Conservation (phyloP, 2,329 filamentous ascomycete genomes). For the Didymella glomerata region DNA sequence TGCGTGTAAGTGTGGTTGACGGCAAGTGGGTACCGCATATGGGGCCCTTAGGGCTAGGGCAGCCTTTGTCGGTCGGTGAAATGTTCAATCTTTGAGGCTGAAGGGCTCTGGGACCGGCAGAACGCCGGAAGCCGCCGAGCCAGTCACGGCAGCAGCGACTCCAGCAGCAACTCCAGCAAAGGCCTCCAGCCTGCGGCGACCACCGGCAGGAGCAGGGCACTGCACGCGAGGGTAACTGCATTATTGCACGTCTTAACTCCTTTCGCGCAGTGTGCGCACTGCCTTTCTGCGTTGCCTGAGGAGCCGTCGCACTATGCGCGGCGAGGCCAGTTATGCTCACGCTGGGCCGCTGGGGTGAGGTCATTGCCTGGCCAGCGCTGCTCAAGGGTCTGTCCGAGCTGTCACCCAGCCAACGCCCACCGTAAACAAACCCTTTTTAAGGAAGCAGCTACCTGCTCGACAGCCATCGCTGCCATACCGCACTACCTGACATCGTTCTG, state of each 20-base stretch:
- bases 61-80: constrained; percentile 33
- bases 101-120: constrained; percentile 25
- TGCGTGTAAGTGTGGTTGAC: constrained; percentile 19
- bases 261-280: background rate
- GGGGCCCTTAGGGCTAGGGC: constrained; percentile 29
- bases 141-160: constrained; percentile 25
- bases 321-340: constrained; percentile 18
- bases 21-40: constrained; percentile 24
- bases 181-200: background rate
- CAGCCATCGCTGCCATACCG: constrained; percentile 36
- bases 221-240: background rate
- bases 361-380: constrained; percentile 34
- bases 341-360: constrained; percentile 33
- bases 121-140: constrained; percentile 23
- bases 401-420: constrained; percentile 43
- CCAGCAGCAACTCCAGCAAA: constrained; percentile 9
- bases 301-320: constrained; percentile 18
- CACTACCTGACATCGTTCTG: constrained; percentile 30
- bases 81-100: constrained; percentile 29
- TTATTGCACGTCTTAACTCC: background rate
- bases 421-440: constrained; percentile 52
- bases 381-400: constrained; percentile 24
- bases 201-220: constrained; percentile 3
- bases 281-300: constrained; percentile 20
- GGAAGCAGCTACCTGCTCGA: constrained; percentile 27